phyloP scores from a whole-genome alignment of 2,329 filamentous ascomycete species.

The Blastomyces parvus region DNA sequence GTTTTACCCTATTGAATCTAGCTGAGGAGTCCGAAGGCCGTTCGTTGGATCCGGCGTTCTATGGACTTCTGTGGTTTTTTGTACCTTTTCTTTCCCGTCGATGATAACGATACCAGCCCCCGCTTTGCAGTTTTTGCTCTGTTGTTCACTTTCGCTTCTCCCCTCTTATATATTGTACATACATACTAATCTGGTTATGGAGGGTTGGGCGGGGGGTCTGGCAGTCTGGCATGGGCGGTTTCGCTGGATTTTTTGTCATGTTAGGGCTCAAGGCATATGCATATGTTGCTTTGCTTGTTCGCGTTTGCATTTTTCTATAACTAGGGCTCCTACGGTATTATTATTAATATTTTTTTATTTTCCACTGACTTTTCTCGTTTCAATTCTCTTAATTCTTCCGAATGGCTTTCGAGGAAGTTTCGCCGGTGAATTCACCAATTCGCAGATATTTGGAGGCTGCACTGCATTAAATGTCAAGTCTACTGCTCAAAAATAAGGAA shows the following conservation, averaged over 20 bases:
- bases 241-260: neutral
- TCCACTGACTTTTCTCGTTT: neutral
- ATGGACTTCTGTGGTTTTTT: neutral
- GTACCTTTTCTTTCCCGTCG: neutral
- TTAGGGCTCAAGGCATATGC: neutral
- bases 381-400: too few relatives aligned
- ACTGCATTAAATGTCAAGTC: too few relatives aligned
- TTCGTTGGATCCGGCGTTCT: neutral
- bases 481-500: too few relatives aligned
- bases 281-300: neutral
- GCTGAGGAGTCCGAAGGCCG: slow-evolving; percentile 4
- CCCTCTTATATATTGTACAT: neutral
- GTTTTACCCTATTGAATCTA: neutral
- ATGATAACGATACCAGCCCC: slow-evolving; percentile 7
- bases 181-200: neutral
- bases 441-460: too few relatives aligned
- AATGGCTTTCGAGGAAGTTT: neutral
- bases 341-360: neutral
- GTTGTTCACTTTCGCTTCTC: neutral
- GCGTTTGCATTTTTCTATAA: neutral
- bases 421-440: neutral
- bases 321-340: too few relatives aligned
- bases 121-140: neutral
- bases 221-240: slow-evolving; percentile 1
- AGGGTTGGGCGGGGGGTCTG: neutral